Conservation (phyloP, 192 early-diverging fungal genomes). For the Haplosporangium gracile region DNA sequence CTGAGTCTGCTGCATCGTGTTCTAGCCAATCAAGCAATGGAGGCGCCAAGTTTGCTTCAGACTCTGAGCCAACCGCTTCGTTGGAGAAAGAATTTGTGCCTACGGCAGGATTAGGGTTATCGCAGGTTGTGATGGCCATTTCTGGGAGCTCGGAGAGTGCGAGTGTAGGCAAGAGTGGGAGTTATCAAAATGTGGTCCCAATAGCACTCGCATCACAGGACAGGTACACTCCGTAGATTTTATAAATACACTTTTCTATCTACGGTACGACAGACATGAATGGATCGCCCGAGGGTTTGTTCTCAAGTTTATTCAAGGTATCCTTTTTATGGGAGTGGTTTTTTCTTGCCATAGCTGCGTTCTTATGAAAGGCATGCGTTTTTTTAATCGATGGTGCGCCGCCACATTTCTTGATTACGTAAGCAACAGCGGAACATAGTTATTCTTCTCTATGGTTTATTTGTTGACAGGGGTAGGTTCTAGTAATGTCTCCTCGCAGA, state of each 20-base stretch:
- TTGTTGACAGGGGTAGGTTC: not conserved
- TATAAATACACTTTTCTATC: not conserved
- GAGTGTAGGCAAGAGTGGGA: not conserved
- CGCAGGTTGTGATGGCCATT: not conserved
- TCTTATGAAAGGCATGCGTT: not conserved
- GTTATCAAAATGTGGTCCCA: not conserved
- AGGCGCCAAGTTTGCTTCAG: not conserved
- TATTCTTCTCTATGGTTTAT: not conserved
- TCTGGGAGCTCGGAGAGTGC: not conserved
- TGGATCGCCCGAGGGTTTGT: no score
- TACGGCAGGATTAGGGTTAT: not conserved
- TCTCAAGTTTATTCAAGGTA: not conserved
- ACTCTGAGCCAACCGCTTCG: not conserved
- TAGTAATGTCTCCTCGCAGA: slow-evolving; percentile 43
- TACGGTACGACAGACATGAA: no score
- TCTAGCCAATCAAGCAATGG: not conserved
- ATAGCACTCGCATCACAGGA: not conserved
- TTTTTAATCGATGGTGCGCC: slow-evolving; percentile 15
- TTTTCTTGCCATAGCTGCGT: no score
- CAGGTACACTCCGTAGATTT: not conserved
- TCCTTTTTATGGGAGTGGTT: no score
- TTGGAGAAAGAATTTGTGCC: not conserved
- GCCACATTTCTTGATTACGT: not conserved
- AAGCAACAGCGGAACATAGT: no score
- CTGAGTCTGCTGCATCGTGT: not conserved